Base-by-base conservation (phyloP, 1,284 basidiomycete genomes). In the Vanrija sp. region DNA sequence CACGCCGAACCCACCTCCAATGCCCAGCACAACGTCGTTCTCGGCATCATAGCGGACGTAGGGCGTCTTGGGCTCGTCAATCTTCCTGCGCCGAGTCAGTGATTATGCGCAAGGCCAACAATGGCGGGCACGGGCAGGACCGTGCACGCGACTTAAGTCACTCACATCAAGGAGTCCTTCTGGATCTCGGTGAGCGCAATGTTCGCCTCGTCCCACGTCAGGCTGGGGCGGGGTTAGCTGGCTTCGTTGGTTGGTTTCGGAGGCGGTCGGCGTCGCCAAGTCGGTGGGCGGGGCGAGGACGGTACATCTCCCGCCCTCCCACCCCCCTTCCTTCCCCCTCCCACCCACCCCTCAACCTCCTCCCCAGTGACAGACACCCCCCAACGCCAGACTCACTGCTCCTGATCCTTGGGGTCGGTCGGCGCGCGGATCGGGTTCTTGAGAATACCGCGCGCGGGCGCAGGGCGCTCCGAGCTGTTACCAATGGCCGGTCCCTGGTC, bases 51-150 rank as follows among this genome's bases (percentile, higher is more conserved):
- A 92, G 58, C 89, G 81, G 49, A 95, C 90, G 75, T 87, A 95
- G 0, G 91, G 91, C n/a, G 91, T 95, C 82, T 95, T 95, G 47
- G 91, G 91, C 71, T 95, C 91, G 4, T 88, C 91, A 69, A 95
- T 95, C 83, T 93, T 95, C 74, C 73, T 75, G 44, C 7, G 16
- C 43, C 16, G 4, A 6, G 48, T 51, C 14, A 50, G 47, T 8
- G 4, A 1, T 18, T 24, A 2, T 27, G 20, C 2, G 16, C 22
- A 31, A 19, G 6, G 39, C 10, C 12, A 19, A 4, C 31, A 20
- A 9, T 31, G 24, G 46, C 24, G 16, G 25, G 7, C 22, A 9
- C 25, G n/a, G 38, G 14, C 38, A 27, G 47, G 16, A 31, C 16
- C 9, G 20, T 36, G 43, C 50, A 24, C 23, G 10, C 25, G 20